Conservation (phyloP, 164 flowering plant genomes). For the Cinnamomum chago region DNA sequence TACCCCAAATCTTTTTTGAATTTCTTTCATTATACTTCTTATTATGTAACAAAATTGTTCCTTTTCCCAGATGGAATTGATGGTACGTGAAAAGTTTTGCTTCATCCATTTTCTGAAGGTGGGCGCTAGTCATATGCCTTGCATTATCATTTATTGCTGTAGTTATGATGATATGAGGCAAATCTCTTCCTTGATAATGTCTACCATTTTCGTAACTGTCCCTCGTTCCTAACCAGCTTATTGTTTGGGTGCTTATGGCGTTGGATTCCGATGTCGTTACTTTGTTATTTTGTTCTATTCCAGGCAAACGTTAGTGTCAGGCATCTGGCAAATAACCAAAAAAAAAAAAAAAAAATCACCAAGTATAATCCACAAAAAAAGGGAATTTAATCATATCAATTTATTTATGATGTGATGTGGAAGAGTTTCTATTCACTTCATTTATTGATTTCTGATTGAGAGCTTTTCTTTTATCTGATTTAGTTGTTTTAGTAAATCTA, state of each 20-base stretch:
- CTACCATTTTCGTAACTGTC: too few species aligned
- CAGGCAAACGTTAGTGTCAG: too few species aligned
- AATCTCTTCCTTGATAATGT: too few species aligned
- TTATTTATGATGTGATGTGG: neutral
- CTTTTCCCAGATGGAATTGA: constrained; percentile 80
- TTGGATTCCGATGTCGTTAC: too few species aligned
- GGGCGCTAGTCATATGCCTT: constrained; percentile 19
- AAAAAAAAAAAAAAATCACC: too few species aligned
- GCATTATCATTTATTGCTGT: neutral
- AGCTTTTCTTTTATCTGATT: neutral
- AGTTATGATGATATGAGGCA: too few species aligned
- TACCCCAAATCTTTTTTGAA: constrained; percentile 2
- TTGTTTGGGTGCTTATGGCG: too few species aligned
- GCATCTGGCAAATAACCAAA: too few species aligned
- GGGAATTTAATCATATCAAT: neutral
- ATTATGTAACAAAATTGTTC: constrained; percentile 39
- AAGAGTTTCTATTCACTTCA: neutral
- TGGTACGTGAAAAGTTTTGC: constrained; percentile 67
- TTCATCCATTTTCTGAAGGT: constrained; percentile 39
- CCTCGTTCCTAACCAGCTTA: too few species aligned
- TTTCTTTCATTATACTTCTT: constrained; percentile 6
- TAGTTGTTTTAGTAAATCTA: neutral
- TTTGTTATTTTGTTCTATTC: too few species aligned
- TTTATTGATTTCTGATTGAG: neutral
- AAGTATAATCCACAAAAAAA: too few species aligned